Evolutionary conservation across 179 eudicot species (phyloP).

Genomic region (Dionaea muscipula): DNA sequence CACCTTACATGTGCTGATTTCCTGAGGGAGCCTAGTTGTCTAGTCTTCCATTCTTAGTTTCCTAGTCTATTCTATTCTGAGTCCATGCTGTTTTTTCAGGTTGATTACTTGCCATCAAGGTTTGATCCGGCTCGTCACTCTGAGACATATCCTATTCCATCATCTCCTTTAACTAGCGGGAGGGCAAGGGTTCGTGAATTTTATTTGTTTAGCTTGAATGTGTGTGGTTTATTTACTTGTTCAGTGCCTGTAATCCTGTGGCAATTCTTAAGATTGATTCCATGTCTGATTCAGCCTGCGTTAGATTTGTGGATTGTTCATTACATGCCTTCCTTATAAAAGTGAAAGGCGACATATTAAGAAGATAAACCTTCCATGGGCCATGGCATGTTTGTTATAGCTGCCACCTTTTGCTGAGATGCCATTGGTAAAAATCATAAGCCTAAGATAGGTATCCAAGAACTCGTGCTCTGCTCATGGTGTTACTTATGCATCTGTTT

Average conservation of each 20-base stretch:
- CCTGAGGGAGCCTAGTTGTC: constrained; percentile 34
- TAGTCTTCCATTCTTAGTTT: too few relatives aligned
- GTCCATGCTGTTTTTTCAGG: constrained; percentile 15
- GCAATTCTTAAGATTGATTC: neutral
- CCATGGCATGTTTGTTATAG: too few relatives aligned
- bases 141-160: constrained; percentile 34
- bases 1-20: constrained; percentile 46
- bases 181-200: constrained; percentile 30
- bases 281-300: neutral
- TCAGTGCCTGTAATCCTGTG: too few relatives aligned
- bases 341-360: too few relatives aligned
- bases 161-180: constrained; percentile 21
- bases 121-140: constrained; percentile 44
- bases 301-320: neutral
- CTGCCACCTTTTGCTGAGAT: too few relatives aligned
- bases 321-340: too few relatives aligned
- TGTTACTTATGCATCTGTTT: neutral
- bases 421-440: too few relatives aligned
- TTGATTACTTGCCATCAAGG: constrained; percentile 42
- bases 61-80: constrained; percentile 7
- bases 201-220: neutral
- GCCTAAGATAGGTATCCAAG: too few relatives aligned
- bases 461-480: neutral
- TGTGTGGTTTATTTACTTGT: too few relatives aligned
- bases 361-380: too few relatives aligned